Conservation (phyloP, 257 asterid species). For the Nemophila menziesii region DNA sequence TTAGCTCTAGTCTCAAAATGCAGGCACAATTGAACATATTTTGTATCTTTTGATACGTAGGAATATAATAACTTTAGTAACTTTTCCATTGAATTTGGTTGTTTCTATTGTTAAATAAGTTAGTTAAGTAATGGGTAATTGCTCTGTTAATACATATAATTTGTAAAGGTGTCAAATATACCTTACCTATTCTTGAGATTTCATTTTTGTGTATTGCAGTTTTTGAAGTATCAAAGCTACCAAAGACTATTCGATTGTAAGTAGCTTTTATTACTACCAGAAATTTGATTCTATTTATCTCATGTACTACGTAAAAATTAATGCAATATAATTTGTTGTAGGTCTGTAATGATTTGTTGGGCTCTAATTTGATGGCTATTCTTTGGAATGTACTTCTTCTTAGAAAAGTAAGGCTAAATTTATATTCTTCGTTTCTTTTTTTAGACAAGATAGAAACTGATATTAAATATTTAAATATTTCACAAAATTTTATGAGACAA, state of each 20-base stretch:
- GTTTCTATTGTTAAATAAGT: conserved; percentile 50
- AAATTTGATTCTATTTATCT: no score
- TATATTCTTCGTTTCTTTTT: background rate
- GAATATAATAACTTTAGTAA: conserved; percentile 36
- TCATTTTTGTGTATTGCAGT: conserved; percentile 22
- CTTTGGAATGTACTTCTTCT: conserved; percentile 56
- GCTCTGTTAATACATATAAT: background rate
- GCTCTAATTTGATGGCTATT: conserved; percentile 53
- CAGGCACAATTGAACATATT: background rate
- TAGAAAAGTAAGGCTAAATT: conserved; percentile 33
- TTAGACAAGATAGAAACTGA: background rate
- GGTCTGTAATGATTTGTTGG: conserved; percentile 53
- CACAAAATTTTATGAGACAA: no score
- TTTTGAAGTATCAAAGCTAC: conserved; percentile 23
- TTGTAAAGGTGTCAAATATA: no score
- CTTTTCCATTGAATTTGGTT: conserved; percentile 39
- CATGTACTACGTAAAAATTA: background rate
- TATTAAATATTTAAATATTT: no score
- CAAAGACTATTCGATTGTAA: conserved; percentile 21
- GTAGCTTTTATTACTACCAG: background rate
- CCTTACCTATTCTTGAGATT: background rate
- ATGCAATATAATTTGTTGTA: conserved; percentile 19
- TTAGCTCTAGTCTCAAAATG: background rate
- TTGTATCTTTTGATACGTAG: conserved; percentile 25
- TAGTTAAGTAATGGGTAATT: background rate